Evolutionary conservation across 2,329 filamentous ascomycete species (phyloP).

Genomic region (Aspergillus aculeatinus): DNA sequence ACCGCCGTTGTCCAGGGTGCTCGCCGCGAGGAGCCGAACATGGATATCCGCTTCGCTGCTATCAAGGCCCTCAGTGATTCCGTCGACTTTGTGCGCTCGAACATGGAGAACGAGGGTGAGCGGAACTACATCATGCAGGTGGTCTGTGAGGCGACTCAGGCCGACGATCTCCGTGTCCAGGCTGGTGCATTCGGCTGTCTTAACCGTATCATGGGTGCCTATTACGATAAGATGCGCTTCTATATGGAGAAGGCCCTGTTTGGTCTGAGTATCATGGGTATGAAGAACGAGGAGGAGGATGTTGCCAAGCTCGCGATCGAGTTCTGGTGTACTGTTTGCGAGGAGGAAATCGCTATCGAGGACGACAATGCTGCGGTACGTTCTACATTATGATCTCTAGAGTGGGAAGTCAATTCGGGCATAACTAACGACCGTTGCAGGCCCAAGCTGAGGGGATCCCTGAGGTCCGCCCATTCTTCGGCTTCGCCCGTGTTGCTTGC

Average conservation of each 20-base stretch:
- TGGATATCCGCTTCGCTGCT: conserved; percentile 86
- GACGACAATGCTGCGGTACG: conserved; percentile 84
- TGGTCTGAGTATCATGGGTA: conserved; percentile 92
- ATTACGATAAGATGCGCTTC: conserved; percentile 99
- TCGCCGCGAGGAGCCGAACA: conserved; percentile 90
- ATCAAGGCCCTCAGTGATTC: conserved; percentile 94
- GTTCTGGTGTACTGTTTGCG: conserved; percentile 99
- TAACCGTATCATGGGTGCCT: conserved; percentile 97
- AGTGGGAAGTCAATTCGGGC: background rate
- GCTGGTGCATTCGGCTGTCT: conserved; percentile 95
- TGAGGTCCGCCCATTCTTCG: conserved; percentile 88
- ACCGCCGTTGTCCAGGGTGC: conserved; percentile 97
- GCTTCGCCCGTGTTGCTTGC: conserved; percentile 90
- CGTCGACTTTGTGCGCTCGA: conserved; percentile 94
- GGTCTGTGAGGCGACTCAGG: conserved; percentile 97
- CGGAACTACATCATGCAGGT: conserved; percentile 99
- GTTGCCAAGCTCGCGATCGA: conserved; percentile 97
- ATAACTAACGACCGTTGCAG: conserved; percentile 34
- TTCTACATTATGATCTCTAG: conserved; percentile 7
- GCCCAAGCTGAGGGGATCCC: conserved; percentile 70
- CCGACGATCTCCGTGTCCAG: conserved; percentile 85
- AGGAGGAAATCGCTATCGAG: conserved; percentile 96
- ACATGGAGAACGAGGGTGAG: conserved; percentile 99
- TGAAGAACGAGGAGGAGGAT: conserved; percentile 97
- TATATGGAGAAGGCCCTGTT: conserved; percentile 99